A percentile compares a stretch with the other conserved stretches of the same genome.
Evolutionary conservation across 2,329 filamentous ascomycete species (phyloP).

Genomic region (Fusarium nygamai): DNA sequence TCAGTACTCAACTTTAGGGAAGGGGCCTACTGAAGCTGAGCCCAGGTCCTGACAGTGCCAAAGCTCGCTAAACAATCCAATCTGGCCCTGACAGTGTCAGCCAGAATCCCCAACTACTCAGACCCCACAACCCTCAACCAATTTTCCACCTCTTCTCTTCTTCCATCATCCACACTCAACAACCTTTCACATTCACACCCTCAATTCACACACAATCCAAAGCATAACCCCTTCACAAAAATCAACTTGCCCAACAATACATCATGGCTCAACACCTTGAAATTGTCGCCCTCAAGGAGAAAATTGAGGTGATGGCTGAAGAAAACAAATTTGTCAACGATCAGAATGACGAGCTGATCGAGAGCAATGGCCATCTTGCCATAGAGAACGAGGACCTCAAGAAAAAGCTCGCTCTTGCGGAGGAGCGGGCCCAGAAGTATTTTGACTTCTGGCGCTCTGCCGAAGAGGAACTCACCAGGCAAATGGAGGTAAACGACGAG

Average conservation of each 20-base stretch:
- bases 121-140: background rate
- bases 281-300: background rate
- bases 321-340: background rate
- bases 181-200: no score
- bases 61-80: background rate
- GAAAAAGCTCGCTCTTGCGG: background rate
- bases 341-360: accelerated
- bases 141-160: background rate
- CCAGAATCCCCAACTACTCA: background rate
- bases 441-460: background rate
- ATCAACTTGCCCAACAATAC: no score
- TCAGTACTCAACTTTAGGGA: accelerated
- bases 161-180: background rate
- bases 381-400: background rate
- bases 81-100: background rate
- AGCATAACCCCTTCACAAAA: no score
- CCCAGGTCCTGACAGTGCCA: background rate
- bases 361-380: no score
- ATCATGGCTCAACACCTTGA: no score
- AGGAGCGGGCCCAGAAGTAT: background rate
- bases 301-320: accelerated
- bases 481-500: background rate
- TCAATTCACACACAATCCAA: no score
- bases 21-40: background rate
- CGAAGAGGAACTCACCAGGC: accelerated